Evolutionary conservation across 2,329 filamentous ascomycete genomes (phyloP), one percentile per base, ranked within the genome.

Genomic region (Calonectria hongkongensis): DNA sequence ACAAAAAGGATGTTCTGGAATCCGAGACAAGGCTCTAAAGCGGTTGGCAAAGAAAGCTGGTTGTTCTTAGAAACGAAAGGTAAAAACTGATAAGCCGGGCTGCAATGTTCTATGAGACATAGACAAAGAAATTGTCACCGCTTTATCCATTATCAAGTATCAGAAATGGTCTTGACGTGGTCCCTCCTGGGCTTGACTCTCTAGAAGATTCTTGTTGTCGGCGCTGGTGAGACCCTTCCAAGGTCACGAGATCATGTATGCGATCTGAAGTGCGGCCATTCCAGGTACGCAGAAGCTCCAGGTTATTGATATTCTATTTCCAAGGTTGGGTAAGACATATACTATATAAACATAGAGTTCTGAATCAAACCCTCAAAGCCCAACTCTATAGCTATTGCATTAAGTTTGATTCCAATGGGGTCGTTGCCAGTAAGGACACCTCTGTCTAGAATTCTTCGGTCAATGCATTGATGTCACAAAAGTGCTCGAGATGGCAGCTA

Each of bases 151-250:
- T n/a, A n/a, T 16, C 18, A 47, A 21, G 21, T 21, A 21, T 21
- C 21, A 21, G 21, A 21, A 21, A 21, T 21, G 21, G 21, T 21
- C 21, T 21, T 21, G 21, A 21, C 21, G 21, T 21, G 21, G 21
- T 21, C 21, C 21, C 21, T 90, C 85, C 98, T 91, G n/a, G 94
- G 93, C 87, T 97, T 94, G 92, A 71, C 91, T 93, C 85, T 98
- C 95, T 85, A 98, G 95, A n/a, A 97, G 85, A 83, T 98, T 95
- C 85, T 97, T 98, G 88, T 97, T 96, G 88, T 97, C 97, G 3
- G 94, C 95, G 51, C 90, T 94, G 2, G 94, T 94, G 33, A 97
- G 90, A 69, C 93, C 93, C 83, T 90, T 90, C 68, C 90, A 63
- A 91, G 90, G 94, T 81, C 95, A 93, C 60, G 92, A 93, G 75